Evolutionary conservation across 2,329 filamentous ascomycete genomes (phyloP).

Genomic region (Diatrype stigma): DNA sequence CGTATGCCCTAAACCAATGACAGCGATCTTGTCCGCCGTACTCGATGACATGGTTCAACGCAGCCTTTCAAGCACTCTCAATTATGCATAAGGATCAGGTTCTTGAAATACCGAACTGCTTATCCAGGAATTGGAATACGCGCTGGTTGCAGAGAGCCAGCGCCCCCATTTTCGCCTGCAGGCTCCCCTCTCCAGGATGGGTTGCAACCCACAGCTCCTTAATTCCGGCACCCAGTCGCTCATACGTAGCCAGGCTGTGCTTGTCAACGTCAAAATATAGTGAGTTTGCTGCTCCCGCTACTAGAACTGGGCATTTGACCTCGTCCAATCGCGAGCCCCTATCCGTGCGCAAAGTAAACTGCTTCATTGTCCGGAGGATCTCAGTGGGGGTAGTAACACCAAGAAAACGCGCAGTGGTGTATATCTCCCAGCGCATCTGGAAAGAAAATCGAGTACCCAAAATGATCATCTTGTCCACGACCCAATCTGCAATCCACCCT

Average conservation of each 20-base stretch:
- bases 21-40: too few species aligned
- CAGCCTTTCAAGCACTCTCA: too few species aligned
- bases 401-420: slow-evolving; percentile 17
- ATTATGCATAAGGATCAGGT: too few species aligned
- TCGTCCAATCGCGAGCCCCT: slow-evolving; percentile 11
- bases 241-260: slow-evolving; percentile 5
- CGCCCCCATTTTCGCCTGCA: slow-evolving; percentile 16
- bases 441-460: slow-evolving; percentile 17
- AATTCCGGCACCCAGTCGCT: not conserved
- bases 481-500: slow-evolving; percentile 19
- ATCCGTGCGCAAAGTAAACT: slow-evolving; percentile 7
- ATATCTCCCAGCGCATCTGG: slow-evolving; percentile 28
- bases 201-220: slow-evolving; percentile 12
- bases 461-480: slow-evolving; percentile 23
- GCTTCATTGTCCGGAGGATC: slow-evolving; percentile 19
- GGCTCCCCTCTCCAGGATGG: slow-evolving; percentile 6
- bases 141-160: slow-evolving; percentile 7
- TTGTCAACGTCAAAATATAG: slow-evolving; percentile 10
- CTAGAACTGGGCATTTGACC: slow-evolving; percentile 23
- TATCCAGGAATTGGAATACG: slow-evolving; percentile 7
- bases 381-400: slow-evolving; percentile 17
- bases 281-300: slow-evolving; percentile 19
- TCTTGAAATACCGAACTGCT: slow-evolving; percentile 1
- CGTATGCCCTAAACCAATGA: too few species aligned
- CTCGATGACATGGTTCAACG: too few species aligned